phyloP scores from a whole-genome alignment of 495 filamentous ascomycete genomes.

The Penicillium fimorum region DNA sequence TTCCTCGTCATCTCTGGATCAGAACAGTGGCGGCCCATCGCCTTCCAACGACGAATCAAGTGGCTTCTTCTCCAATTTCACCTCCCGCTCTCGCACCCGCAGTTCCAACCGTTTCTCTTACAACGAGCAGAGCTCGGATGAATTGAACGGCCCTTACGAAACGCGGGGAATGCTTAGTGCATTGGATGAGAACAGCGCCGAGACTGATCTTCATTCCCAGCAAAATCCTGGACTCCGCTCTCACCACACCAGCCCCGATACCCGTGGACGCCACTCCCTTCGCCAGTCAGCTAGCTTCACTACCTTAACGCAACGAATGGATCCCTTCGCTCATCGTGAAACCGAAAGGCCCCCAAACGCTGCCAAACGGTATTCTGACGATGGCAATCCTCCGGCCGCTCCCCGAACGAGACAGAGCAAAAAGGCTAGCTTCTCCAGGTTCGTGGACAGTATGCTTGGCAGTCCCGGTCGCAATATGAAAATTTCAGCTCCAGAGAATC shows the following conservation, averaged over 20 bases:
- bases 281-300: slow-evolving; percentile 83
- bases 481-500: slow-evolving; percentile 94
- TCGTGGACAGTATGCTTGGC: slow-evolving; percentile 89
- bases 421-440: slow-evolving; percentile 92
- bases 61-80: slow-evolving; percentile 31
- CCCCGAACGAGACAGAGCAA: slow-evolving; percentile 64
- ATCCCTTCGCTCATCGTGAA: slow-evolving; percentile 47
- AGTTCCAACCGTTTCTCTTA: slow-evolving; percentile 51
- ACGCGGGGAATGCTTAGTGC: slow-evolving; percentile 65
- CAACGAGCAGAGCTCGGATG: slow-evolving; percentile 63
- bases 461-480: slow-evolving; percentile 79
- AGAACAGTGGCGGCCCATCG: slow-evolving; percentile 48
- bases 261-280: slow-evolving; percentile 55
- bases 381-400: slow-evolving; percentile 60
- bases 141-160: slow-evolving; percentile 70
- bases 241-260: slow-evolving; percentile 59
- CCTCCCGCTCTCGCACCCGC: slow-evolving; percentile 36
- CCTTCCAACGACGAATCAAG: slow-evolving; percentile 46
- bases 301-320: slow-evolving; percentile 55
- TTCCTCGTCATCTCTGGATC: slow-evolving; percentile 52
- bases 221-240: slow-evolving; percentile 52
- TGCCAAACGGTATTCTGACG: slow-evolving; percentile 83
- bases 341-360: slow-evolving; percentile 50
- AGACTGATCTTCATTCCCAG: slow-evolving; percentile 38
- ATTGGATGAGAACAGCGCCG: slow-evolving; percentile 57